phyloP scores from a whole-genome alignment of 768 basidiomycete species.

The Lactarius sanguifluus region DNA sequence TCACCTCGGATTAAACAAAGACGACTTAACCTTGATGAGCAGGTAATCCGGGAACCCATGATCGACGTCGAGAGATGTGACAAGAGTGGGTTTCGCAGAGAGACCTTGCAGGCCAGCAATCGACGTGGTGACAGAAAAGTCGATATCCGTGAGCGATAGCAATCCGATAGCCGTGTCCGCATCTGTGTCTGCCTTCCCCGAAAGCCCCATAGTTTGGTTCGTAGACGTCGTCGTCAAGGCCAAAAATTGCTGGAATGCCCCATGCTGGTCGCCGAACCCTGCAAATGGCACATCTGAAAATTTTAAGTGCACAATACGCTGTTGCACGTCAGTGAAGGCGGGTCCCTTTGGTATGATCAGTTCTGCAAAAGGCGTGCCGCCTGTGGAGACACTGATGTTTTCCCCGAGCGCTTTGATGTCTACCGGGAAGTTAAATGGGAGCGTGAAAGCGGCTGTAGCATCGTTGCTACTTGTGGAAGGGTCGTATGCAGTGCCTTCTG shows the following conservation, averaged over 20 bases:
- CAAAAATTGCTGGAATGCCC: constrained; percentile 60
- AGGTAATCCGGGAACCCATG: constrained; percentile 66
- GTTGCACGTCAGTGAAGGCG: constrained; percentile 58
- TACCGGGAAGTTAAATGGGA: constrained; percentile 70
- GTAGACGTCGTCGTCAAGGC: constrained; percentile 55
- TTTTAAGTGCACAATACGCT: constrained; percentile 57
- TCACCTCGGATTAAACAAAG: constrained; percentile 66
- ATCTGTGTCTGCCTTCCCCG: constrained; percentile 52
- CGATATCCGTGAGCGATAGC: constrained; percentile 55
- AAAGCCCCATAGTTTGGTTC: constrained; percentile 48
- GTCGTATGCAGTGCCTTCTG: constrained; percentile 52
- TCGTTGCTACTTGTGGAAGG: constrained; percentile 59
- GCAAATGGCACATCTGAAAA: constrained; percentile 62
- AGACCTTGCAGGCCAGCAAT: constrained; percentile 68
- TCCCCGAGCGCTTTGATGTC: constrained; percentile 63
- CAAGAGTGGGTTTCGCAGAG: constrained; percentile 52
- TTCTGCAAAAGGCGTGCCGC: constrained; percentile 57
- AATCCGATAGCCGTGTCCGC: constrained; percentile 66
- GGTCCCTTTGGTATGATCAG: constrained; percentile 58
- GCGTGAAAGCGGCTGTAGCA: constrained; percentile 60
- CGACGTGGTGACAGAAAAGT: constrained; percentile 56
- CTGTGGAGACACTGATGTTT: constrained; percentile 53
- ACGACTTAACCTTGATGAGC: constrained; percentile 62
- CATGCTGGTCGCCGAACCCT: constrained; percentile 48
- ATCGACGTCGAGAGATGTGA: constrained; percentile 61